A percentile compares a stretch with the other conserved stretches of the same genome.
phyloP scores from a whole-genome alignment of 164 flowering plant species.

The Chloranthus sessilifolius region DNA sequence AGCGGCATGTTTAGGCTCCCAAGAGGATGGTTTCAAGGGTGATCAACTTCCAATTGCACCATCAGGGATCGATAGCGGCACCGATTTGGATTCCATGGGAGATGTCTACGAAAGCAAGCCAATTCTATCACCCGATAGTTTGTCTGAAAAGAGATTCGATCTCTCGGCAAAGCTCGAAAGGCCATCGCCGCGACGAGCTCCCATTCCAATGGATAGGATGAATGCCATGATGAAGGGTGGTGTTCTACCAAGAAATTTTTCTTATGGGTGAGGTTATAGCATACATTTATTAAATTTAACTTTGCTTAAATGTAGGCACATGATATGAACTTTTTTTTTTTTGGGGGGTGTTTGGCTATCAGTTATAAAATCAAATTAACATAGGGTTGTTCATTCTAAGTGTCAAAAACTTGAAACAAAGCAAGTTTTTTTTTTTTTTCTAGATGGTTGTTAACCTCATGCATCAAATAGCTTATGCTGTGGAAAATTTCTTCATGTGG shows the following conservation, averaged over 20 bases:
- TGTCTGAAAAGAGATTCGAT: constrained; percentile 44
- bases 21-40: constrained; percentile 37
- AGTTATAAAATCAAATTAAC: neutral
- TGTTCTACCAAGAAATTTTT: constrained; percentile 35
- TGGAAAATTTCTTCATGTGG: constrained; percentile 7
- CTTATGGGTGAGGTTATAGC: constrained; percentile 37
- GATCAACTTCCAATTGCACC: constrained; percentile 43
- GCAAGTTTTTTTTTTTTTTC: neutral
- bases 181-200: constrained; percentile 60
- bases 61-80: constrained; percentile 22
- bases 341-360: neutral
- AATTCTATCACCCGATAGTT: constrained; percentile 24
- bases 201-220: constrained; percentile 28
- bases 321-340: neutral
- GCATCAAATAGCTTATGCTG: neutral
- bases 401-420: neutral
- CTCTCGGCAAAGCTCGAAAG: constrained; percentile 49
- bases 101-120: constrained; percentile 65
- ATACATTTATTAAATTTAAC: neutral
- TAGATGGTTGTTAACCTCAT: neutral
- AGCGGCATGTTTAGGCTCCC: constrained; percentile 35
- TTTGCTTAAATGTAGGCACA: neutral
- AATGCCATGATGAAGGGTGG: constrained; percentile 39
- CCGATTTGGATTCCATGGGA: constrained; percentile 40
- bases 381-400: too few species aligned